These are phyloP conservation scores for Phaseolus coccineus DNA, from an alignment of 331 rosid genomes.

Conservation along the genomic window DNA sequence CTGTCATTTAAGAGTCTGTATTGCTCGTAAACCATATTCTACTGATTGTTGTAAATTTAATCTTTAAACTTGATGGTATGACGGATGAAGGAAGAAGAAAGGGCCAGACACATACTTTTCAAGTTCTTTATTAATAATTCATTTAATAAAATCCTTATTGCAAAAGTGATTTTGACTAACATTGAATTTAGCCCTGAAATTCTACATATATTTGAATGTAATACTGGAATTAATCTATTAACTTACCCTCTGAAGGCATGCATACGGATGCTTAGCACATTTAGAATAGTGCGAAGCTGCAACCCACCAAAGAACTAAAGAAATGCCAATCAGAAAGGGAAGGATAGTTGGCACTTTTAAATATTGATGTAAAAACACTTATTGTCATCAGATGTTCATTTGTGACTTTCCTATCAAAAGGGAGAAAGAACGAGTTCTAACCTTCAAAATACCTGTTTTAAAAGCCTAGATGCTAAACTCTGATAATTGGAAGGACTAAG, in stretches of 20 bases:
- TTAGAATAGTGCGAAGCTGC: slow-evolving; percentile 37
- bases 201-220: neutral
- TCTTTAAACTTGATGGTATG: slow-evolving; percentile 4
- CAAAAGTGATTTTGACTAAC: neutral
- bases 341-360: slow-evolving; percentile 1
- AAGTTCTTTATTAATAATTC: slow-evolving; percentile 10
- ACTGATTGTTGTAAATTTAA: slow-evolving; percentile 14
- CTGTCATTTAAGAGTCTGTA: slow-evolving; percentile 29
- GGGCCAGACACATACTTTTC: slow-evolving; percentile 4
- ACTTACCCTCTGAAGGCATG: neutral
- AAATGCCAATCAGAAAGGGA: neutral
- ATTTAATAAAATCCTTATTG: slow-evolving; percentile 18
- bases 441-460: slow-evolving; percentile 4
- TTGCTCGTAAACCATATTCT: slow-evolving; percentile 5
- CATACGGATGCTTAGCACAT: slow-evolving; percentile 14
- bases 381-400: neutral
- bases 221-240: slow-evolving; percentile 16
- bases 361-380: slow-evolving; percentile 12
- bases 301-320: slow-evolving; percentile 3
- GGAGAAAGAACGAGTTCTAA: slow-evolving; percentile 19
- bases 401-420: slow-evolving; percentile 14
- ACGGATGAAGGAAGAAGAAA: slow-evolving; percentile 6
- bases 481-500: slow-evolving; percentile 21
- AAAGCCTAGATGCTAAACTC: slow-evolving; percentile 3
- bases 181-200: slow-evolving; percentile 21